phyloP scores from a whole-genome alignment of 768 basidiomycete genomes.

The Tephrocybe sp. region DNA sequence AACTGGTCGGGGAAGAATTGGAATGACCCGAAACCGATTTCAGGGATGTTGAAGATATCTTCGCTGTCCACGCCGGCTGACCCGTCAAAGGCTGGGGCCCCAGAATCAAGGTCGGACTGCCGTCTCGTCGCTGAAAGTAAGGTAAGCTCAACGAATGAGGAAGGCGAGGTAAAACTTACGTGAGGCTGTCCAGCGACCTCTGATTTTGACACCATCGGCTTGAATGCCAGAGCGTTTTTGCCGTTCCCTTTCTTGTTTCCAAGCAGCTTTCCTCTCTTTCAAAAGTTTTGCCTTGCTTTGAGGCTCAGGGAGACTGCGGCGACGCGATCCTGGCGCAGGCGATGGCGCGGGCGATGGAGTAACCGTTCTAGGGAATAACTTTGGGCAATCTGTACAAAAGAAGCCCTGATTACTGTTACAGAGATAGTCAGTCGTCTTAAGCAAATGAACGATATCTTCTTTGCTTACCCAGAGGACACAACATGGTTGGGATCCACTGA shows the following conservation, averaged over 20 bases:
- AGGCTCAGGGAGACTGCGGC: slow-evolving; percentile 36
- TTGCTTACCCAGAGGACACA: slow-evolving; percentile 57
- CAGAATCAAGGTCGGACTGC: slow-evolving; percentile 41
- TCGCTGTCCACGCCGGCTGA: slow-evolving; percentile 67
- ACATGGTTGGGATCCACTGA: slow-evolving; percentile 62
- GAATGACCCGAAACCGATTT: slow-evolving; percentile 60
- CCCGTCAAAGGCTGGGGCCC: slow-evolving; percentile 55
- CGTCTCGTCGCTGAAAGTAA: slow-evolving; percentile 42
- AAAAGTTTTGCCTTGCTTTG: slow-evolving; percentile 49
- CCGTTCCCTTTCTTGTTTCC: slow-evolving; percentile 43
- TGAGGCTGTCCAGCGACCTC: slow-evolving; percentile 62
- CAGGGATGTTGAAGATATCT: slow-evolving; percentile 57
- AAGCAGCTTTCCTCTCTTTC: slow-evolving; percentile 45
- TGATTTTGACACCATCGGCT: slow-evolving; percentile 45
- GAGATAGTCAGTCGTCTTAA: not conserved
- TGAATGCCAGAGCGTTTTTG: slow-evolving; percentile 31
- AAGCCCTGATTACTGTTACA: slow-evolving; percentile 50
- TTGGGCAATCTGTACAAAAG: slow-evolving; percentile 55
- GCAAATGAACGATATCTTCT: not conserved
- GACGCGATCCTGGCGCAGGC: slow-evolving; percentile 36
- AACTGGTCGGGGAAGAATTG: slow-evolving; percentile 72
- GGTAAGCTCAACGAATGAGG: slow-evolving; percentile 1
- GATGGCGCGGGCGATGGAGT: slow-evolving; percentile 42
- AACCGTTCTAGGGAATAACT: slow-evolving; percentile 43
- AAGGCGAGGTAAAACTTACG: slow-evolving; percentile 31